Evolutionary conservation across 192 early-diverging fungal species (phyloP), one percentile per base, ranked within the genome.

Genomic region (Podila horticola): DNA sequence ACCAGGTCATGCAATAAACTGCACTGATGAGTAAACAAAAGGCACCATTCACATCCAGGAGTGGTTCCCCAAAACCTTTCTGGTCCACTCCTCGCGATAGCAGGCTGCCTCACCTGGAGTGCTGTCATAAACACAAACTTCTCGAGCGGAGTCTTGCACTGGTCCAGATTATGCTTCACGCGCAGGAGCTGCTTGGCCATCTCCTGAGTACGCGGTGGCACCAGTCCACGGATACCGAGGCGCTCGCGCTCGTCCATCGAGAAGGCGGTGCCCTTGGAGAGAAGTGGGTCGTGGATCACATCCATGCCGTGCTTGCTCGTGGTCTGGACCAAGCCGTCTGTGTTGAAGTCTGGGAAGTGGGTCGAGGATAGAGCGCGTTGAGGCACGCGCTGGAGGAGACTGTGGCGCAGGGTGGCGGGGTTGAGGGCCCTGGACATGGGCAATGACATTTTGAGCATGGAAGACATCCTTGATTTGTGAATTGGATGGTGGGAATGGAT

Each of bases 241-340:
- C 87, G 79, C 63, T 88, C 87, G 36, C 87, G 81, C 49, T 88
- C 87, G 12, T 81, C 68, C n/a, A 88, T 62, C 11, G 77, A 86
- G 62, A 88, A 88, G 36, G 87, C 87, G 20, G 87, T 88, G 61
- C 86, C 86, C 65, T 88, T 88, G 65, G 85, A 86, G 41, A 88
- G 76, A 24, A 88, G 66, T 17, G 87, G 87, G 58, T 88, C 87
- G 64, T 88, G 87, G 58, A 86, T 84, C 50, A 88, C 71, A 82
- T 82, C 84, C 41, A 88, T 79, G 66, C 87, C 85, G 28, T 73
- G 77, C 49, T 81, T 81, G 45, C 67, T 73, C 8, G 77, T 81
- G 13, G 77, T 81, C 24, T 81, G 77, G 45, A 81, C 77, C 67
- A 69, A 73, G 29, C 70, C 73, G 33, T 81, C 77, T 66, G 73